phyloP scores from a whole-genome alignment of 371 early-diverging fungal genomes.

The Nosema muscidifuracis region DNA sequence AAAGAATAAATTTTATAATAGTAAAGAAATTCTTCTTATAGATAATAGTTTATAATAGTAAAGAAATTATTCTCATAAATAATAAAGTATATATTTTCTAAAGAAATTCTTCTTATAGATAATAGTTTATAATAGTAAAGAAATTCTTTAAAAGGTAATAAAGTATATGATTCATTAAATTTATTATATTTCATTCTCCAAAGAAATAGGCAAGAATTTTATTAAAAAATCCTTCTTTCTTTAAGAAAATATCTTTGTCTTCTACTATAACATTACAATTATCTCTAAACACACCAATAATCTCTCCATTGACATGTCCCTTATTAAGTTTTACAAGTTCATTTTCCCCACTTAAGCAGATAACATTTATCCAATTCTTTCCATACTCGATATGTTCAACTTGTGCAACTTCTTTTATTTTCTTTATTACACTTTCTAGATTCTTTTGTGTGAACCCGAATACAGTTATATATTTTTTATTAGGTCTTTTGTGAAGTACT shows the following conservation, averaged over 20 bases:
- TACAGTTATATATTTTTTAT: constrained; percentile 32
- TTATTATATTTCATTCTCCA: constrained; percentile 52
- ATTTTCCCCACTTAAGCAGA: constrained; percentile 38
- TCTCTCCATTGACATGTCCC: constrained; percentile 56
- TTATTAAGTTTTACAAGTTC: constrained; percentile 44
- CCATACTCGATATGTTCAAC: constrained; percentile 58
- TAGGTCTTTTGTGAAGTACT: constrained; percentile 7
- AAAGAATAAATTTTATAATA: too few species aligned
- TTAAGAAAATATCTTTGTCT: constrained; percentile 44
- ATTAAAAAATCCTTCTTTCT: constrained; percentile 53
- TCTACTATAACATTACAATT: constrained; percentile 28
- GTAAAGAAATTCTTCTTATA: too few species aligned
- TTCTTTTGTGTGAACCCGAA: constrained; percentile 60
- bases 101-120: too few species aligned
- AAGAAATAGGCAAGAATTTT: constrained; percentile 57
- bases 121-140: too few species aligned
- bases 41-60: too few species aligned
- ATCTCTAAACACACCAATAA: constrained; percentile 58
- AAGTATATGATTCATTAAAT: too few species aligned
- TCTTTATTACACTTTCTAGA: constrained; percentile 44
- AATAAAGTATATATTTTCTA: too few species aligned
- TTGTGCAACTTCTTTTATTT: constrained; percentile 41
- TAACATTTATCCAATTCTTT: constrained; percentile 60
- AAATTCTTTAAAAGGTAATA: too few species aligned
- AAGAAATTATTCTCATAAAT: too few species aligned